phyloP scores from a whole-genome alignment of 2,329 filamentous ascomycete species.

The Graphiopsis chlorocephala region DNA sequence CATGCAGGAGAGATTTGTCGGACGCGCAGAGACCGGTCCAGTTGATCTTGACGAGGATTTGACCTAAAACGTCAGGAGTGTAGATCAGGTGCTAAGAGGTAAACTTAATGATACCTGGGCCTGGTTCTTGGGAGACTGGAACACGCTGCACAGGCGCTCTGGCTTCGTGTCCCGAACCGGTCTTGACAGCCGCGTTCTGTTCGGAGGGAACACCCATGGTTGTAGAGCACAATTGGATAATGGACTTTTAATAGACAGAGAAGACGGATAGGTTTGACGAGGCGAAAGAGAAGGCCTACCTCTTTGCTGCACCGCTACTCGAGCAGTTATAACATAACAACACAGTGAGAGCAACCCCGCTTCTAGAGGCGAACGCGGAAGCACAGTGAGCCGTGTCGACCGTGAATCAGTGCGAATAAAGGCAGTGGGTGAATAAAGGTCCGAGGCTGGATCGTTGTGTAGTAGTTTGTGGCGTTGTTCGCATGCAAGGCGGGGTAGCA shows the following conservation, averaged over 20 bases:
- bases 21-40: slow-evolving; percentile 34
- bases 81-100: neutral
- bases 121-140: slow-evolving; percentile 30
- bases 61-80: slow-evolving; percentile 17
- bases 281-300: neutral
- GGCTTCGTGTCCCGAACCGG: slow-evolving; percentile 31
- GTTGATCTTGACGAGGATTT: slow-evolving; percentile 38
- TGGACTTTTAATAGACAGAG: no score
- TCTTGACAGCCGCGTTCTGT: slow-evolving; percentile 38
- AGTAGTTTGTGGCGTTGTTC: neutral
- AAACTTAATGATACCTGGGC: slow-evolving; percentile 18
- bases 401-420: neutral
- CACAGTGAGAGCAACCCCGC: neutral
- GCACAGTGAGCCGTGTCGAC: neutral
- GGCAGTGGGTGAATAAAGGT: neutral
- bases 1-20: slow-evolving; percentile 37
- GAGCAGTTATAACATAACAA: neutral
- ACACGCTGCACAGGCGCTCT: slow-evolving; percentile 33
- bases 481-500: neutral
- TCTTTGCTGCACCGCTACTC: neutral
- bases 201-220: slow-evolving; percentile 33
- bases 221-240: neutral
- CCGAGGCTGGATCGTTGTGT: neutral
- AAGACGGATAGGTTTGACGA: neutral
- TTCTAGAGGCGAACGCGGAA: neutral